Base-by-base conservation (phyloP, 352 stramenopile genomes). In the Phytophthora uliginosa region DNA sequence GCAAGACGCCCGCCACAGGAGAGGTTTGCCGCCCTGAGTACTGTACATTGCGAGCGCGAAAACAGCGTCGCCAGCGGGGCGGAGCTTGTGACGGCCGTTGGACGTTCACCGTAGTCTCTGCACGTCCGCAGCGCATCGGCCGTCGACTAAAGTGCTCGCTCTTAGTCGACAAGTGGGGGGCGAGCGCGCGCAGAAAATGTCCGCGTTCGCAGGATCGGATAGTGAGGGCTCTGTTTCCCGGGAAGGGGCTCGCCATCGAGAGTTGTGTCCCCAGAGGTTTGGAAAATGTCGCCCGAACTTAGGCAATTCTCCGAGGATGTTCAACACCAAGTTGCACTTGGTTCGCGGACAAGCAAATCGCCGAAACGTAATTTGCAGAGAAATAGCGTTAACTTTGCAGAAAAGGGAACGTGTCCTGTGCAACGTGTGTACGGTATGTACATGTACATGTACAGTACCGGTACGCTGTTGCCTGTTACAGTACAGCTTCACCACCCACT, bases 281-380 rank as follows among this genome's bases (percentile, higher is more conserved):
- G 7, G 28, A 20, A 55, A 55, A 45, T 47, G 58, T 64, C 42
- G 28, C 22, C 33, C 31, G 22, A 61, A 60, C 50, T 67, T 60
- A 33, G 8, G 17, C 31, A 55, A 55, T 51, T 55, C 24, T 24
- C 15, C 13, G 52, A 22, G 34, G 61, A 47, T 48, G 42, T 28
- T 54, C 17, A n/a, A 51, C 42, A 18, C 15, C 36, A 42, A 18
- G 36, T 42, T 63, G 57, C 57, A 38, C 24, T 63, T 66, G 59
- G 13, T 66, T 59, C 48, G 60, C 22, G 34, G 26, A 69, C 62
- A 69, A 69, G 63, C 54, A 34, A 70, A 42, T 66, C 63, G 54
- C 40, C 63, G 63, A 71, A 63, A 64, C 22, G 54, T 48, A 68
- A n/a, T 65, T 60, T 71, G 33, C 42, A 59, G 53, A 59, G 51